Conservation (phyloP, 2,329 filamentous ascomycete species). For the Fusarium nelsonii region DNA sequence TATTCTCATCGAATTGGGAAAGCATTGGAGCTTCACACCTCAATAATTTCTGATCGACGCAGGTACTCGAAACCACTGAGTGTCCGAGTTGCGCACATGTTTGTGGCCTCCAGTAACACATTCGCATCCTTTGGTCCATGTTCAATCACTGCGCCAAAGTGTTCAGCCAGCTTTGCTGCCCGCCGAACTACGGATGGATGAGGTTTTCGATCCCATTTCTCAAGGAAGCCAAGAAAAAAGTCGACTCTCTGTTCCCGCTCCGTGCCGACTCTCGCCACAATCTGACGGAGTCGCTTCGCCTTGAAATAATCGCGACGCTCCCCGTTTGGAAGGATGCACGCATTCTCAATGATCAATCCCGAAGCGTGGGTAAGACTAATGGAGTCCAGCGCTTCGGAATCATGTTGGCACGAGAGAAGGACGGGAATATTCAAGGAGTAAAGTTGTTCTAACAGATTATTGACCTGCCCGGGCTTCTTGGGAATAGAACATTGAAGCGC, state of each 20-base stretch:
- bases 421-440: conserved; percentile 18
- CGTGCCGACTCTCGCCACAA: conserved; percentile 19
- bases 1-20: too few species aligned
- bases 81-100: too few species aligned
- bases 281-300: conserved; percentile 25
- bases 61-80: conserved; percentile 35
- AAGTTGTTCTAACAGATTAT: too few species aligned
- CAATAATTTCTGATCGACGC: conserved; percentile 25
- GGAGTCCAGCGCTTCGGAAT: conserved; percentile 27
- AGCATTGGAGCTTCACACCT: too few species aligned
- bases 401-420: conserved; percentile 30
- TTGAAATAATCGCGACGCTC: conserved; percentile 36
- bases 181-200: conserved; percentile 29
- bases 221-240: conserved; percentile 37
- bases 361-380: conserved; percentile 24
- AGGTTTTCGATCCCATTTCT: conserved; percentile 24
- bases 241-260: conserved; percentile 32
- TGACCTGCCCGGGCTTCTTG: too few species aligned
- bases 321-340: conserved; percentile 31
- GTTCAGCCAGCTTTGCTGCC: conserved; percentile 35
- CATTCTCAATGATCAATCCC: conserved; percentile 34
- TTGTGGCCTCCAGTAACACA: too few species aligned
- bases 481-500: too few species aligned
- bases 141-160: conserved; percentile 37
- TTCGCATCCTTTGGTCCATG: conserved; percentile 29